These are phyloP conservation scores for Fraxinus anomala DNA, from an alignment of 257 asterid species.

Conservation along the genomic window DNA sequence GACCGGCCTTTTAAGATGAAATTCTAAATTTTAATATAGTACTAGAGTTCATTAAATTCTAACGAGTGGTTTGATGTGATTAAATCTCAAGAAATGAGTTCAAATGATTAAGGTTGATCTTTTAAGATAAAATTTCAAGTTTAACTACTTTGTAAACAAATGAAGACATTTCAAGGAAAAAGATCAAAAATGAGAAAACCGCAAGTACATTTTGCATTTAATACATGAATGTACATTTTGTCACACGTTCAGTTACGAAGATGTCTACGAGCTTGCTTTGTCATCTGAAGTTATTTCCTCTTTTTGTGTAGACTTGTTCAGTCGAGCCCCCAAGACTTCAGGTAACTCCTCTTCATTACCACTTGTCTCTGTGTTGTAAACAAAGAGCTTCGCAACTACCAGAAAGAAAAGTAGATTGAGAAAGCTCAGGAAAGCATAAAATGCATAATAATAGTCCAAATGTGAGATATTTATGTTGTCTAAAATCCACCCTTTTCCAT, in stretches of 20 bases:
- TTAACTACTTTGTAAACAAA: background rate
- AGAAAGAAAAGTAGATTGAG: slow-evolving; percentile 49
- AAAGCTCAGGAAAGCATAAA: slow-evolving; percentile 39
- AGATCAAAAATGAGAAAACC: background rate
- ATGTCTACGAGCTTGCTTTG: slow-evolving; percentile 16
- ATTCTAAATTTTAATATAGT: too few relatives aligned
- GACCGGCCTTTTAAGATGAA: too few relatives aligned
- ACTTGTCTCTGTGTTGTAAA: slow-evolving; percentile 36
- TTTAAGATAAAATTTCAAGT: too few relatives aligned
- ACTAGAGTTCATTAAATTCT: too few relatives aligned
- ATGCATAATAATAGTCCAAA: slow-evolving; percentile 61
- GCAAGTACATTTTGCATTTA: background rate
- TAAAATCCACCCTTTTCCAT: slow-evolving; percentile 69
- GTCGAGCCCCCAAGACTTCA: slow-evolving; percentile 16
- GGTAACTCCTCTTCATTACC: slow-evolving; percentile 23
- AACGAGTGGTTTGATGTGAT: too few relatives aligned
- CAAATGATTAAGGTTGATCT: too few relatives aligned
- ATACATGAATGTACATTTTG: background rate
- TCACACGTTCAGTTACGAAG: background rate
- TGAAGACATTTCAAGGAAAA: background rate
- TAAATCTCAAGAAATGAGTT: too few relatives aligned
- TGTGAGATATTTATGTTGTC: slow-evolving; percentile 61
- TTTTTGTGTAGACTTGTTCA: background rate
- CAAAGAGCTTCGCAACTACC: slow-evolving; percentile 48
- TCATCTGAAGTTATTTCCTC: slow-evolving; percentile 10